Percentiles rank a stretch among this genome's conserved stretches.
Conservation (phyloP, 768 basidiomycete species). For the Leccinum incarnatum region DNA sequence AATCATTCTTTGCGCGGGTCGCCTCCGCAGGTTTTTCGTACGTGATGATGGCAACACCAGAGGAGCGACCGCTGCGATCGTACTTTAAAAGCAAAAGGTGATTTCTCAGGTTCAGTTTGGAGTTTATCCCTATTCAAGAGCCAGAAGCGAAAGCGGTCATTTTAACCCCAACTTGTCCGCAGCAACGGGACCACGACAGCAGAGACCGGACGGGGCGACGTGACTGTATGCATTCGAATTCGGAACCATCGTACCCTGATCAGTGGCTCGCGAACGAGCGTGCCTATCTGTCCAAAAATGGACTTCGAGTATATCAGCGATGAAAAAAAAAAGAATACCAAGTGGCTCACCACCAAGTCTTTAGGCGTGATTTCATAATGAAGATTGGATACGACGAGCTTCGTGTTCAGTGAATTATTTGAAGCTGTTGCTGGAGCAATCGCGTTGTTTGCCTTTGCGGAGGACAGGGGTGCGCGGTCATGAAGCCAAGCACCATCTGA, state of each 20-base stretch:
- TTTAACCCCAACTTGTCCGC: slow-evolving; percentile 30
- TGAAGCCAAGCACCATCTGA: slow-evolving; percentile 72
- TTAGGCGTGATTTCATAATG: slow-evolving; percentile 91
- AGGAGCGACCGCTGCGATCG: slow-evolving; percentile 92
- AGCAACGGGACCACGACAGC: slow-evolving; percentile 30
- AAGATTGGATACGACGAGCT: slow-evolving; percentile 79
- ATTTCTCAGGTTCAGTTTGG: slow-evolving; percentile 60
- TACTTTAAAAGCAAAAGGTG: slow-evolving; percentile 64
- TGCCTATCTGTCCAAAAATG: slow-evolving; percentile 91
- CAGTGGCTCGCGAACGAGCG: slow-evolving; percentile 86
- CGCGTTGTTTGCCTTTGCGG: slow-evolving; percentile 25
- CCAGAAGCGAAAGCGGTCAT: slow-evolving; percentile 44
- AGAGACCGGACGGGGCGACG: slow-evolving; percentile 34
- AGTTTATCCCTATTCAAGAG: slow-evolving; percentile 34
- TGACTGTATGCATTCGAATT: slow-evolving; percentile 38
- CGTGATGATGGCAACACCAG: slow-evolving; percentile 74
- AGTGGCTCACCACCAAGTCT: slow-evolving; percentile 75
- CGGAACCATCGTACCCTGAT: slow-evolving; percentile 85
- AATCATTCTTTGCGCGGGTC: slow-evolving; percentile 77
- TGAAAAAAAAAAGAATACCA: background rate
- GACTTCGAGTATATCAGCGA: slow-evolving; percentile 41
- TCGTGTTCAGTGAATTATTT: slow-evolving; percentile 41
- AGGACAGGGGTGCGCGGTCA: slow-evolving; percentile 60
- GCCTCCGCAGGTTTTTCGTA: slow-evolving; percentile 82
- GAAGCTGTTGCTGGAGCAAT: slow-evolving; percentile 20